phyloP scores from a whole-genome alignment of 2,329 filamentous ascomycete genomes.

The Sporothrix inflata region DNA sequence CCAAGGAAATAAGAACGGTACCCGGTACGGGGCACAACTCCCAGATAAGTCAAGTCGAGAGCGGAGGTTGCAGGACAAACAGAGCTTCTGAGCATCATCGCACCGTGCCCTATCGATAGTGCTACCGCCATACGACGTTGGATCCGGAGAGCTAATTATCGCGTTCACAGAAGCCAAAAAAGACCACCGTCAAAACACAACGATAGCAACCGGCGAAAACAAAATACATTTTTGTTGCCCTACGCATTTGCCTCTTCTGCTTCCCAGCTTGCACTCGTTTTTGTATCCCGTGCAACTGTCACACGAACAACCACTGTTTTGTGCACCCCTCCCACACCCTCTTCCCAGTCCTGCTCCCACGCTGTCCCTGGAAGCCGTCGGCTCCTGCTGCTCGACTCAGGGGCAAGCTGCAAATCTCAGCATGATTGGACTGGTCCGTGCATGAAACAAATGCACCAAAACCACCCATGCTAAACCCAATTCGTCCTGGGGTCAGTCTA shows the following conservation, averaged over 20 bases:
- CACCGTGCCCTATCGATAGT: not conserved
- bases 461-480: slow-evolving; percentile 18
- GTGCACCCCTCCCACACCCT: not conserved
- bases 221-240: not conserved
- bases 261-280: not conserved
- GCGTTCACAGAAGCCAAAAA: not conserved
- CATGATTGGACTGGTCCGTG: slow-evolving; percentile 26
- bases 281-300: not conserved
- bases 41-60: not conserved
- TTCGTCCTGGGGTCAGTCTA: slow-evolving; percentile 14
- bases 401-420: slow-evolving; percentile 24
- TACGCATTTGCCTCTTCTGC: not conserved
- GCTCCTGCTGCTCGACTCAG: slow-evolving; percentile 23
- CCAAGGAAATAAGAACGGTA: slow-evolving; percentile 1
- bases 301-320: not conserved
- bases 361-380: not conserved
- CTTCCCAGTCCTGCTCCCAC: not conserved
- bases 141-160: not conserved
- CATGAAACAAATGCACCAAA: slow-evolving; percentile 18
- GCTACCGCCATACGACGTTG: not conserved
- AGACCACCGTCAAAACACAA: not conserved
- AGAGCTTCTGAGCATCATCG: not conserved
- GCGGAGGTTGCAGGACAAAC: not conserved
- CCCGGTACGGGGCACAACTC: no score
- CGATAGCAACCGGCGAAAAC: not conserved